Base-by-base conservation (phyloP, 1,139 yeast species). In the Saccharomyces hybrid region DNA sequence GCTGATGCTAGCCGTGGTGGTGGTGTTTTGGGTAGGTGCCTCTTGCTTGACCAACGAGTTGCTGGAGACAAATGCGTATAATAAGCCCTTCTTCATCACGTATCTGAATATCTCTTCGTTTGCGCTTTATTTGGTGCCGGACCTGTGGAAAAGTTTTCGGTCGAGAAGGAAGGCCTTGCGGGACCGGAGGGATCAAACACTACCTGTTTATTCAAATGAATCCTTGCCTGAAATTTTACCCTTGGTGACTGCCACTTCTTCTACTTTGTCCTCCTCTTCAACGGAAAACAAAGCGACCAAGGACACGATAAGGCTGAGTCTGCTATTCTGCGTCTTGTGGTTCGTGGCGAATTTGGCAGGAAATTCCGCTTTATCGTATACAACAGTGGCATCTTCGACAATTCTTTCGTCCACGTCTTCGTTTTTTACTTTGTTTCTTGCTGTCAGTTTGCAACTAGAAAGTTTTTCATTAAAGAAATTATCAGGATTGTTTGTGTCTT, bases 61-160 rank as follows among this genome's bases (percentile, higher is more conserved):
- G 53, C 86, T 87, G 59, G 91, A 84, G 62, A 78, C 81, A 52
- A 81, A 79, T 57, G 75, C 78, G 31, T 93, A 90, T 69, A 73
- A 90, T 52, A 93, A 93, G 71, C 99, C 99, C n/a, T 91, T 89
- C 67, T 81, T 91, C 61, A 87, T 93, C 62, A 93, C 99, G 1
- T 93, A 91, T 73, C 71, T 91, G 60, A 93, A 91, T 72, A 91
- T 98, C 0, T 84, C 91, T 5, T 81, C 95, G 26, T 93, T 93
- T 68, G 76, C 82, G 11, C 75, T 93, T 54, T 93, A 91, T 68
- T 74, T 93, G 52, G 69, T 86, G 29, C 95, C 96, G 1, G 82
- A 82, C 60, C 67, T 78, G 58, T 65, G 67, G 58, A 70, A 67
- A 42, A 58, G 71, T 2, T 57, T 11, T 58, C 67, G 26, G 62